These are phyloP conservation scores for Melaleuca alternifolia DNA, from an alignment of 345 rosid species.

Conservation along the genomic window DNA sequence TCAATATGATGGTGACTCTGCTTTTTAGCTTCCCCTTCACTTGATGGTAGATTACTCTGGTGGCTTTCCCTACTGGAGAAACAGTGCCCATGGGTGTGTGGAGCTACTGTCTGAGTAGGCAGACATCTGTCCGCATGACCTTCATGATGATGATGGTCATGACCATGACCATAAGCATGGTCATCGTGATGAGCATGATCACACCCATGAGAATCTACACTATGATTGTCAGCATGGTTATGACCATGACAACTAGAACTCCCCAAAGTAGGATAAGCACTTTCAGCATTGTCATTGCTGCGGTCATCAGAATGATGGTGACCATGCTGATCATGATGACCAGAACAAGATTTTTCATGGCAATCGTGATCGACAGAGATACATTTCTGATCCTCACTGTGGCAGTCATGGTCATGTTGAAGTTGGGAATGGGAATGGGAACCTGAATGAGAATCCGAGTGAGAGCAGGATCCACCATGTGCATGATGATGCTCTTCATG, in stretches of 20 bases:
- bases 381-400: slow-evolving; percentile 23
- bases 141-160: slow-evolving; percentile 5
- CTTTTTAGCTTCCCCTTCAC: slow-evolving; percentile 4
- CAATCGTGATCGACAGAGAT: slow-evolving; percentile 20
- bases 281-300: neutral
- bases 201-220: neutral
- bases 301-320: slow-evolving; percentile 1
- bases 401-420: slow-evolving; percentile 21
- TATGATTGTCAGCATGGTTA: slow-evolving; percentile 8
- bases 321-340: slow-evolving; percentile 11
- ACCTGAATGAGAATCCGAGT: slow-evolving; percentile 42
- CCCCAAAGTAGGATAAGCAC: neutral
- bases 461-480: slow-evolving; percentile 85
- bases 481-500: slow-evolving; percentile 99
- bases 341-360: slow-evolving; percentile 19
- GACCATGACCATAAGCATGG: neutral
- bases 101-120: neutral
- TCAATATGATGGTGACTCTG: slow-evolving; percentile 52
- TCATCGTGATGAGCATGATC: slow-evolving; percentile 1
- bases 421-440: slow-evolving; percentile 22
- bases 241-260: slow-evolving; percentile 12
- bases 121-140: neutral
- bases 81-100: neutral
- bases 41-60: neutral
- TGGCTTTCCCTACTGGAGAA: neutral